Percentiles rank a stretch among this genome's conserved stretches.
These are phyloP conservation scores for Batrachochytrium dendrobatidis DNA, from an alignment of 371 early-diverging fungal genomes.

Conservation along the genomic window DNA sequence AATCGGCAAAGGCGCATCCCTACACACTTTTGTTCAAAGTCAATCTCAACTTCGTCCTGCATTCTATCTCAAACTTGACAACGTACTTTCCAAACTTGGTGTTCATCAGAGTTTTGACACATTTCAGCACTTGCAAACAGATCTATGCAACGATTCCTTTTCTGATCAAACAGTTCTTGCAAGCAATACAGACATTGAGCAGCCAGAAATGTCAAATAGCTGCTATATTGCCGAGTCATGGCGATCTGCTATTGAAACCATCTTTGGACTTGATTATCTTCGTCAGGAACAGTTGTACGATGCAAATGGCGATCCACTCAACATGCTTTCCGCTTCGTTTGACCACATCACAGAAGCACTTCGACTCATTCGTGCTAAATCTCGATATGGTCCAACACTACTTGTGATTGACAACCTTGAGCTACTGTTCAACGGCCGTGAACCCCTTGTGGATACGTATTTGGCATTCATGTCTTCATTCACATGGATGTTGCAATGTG, in stretches of 20 bases:
- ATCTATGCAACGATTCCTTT: not conserved
- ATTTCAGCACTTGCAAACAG: not conserved
- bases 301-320: slow-evolving; percentile 4
- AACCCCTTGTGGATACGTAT: slow-evolving; percentile 21
- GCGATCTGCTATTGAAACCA: slow-evolving; percentile 1
- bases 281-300: slow-evolving; percentile 1
- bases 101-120: not conserved
- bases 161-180: not conserved
- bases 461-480: slow-evolving; percentile 26
- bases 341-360: slow-evolving; percentile 25
- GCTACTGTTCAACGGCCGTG: slow-evolving; percentile 22
- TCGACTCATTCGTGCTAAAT: slow-evolving; percentile 18
- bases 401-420: slow-evolving; percentile 33
- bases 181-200: not conserved
- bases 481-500: slow-evolving; percentile 27
- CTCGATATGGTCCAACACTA: slow-evolving; percentile 15
- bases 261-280: not conserved
- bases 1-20: slow-evolving; percentile 25
- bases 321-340: slow-evolving; percentile 7
- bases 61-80: slow-evolving; percentile 20
- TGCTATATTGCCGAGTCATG: slow-evolving; percentile 1
- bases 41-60: slow-evolving; percentile 21
- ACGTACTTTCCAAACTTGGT: slow-evolving; percentile 19
- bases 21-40: slow-evolving; percentile 13
- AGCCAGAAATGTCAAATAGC: not conserved